Conservation (phyloP, 2,329 filamentous ascomycete species). For the Coniella vitis region DNA sequence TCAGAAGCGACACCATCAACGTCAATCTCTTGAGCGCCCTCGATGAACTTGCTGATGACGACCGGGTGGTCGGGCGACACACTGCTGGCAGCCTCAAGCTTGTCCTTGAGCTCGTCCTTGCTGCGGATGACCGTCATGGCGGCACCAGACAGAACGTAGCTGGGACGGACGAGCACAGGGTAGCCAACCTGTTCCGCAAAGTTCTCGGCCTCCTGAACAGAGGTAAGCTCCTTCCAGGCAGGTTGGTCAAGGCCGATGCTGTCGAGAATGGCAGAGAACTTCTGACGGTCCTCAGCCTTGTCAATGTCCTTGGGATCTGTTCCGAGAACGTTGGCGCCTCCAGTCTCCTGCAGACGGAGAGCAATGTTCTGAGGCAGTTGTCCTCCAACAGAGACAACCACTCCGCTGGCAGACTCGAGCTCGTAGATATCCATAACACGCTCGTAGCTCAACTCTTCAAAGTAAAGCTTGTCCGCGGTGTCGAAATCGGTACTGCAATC, state of each 20-base stretch:
- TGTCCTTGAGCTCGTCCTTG: conserved; percentile 85
- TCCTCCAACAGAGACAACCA: conserved; percentile 92
- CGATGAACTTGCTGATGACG: conserved; percentile 97
- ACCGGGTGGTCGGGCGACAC: conserved; percentile 97
- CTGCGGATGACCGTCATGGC: conserved; percentile 96
- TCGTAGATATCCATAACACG: conserved; percentile 99
- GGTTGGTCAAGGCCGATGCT: conserved; percentile 96
- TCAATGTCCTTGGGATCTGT: conserved; percentile 93
- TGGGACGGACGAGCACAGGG: conserved; percentile 89
- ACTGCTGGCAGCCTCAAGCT: conserved; percentile 80
- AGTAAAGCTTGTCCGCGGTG: conserved; percentile 85
- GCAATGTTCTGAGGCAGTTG: conserved; percentile 98
- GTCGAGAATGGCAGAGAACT: conserved; percentile 96
- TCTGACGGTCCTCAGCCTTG: conserved; percentile 95
- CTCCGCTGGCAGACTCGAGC: conserved; percentile 74
- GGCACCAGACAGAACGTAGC: conserved; percentile 92
- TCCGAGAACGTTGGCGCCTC: conserved; percentile 83
- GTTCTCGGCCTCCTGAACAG: conserved; percentile 75
- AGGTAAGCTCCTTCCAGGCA: conserved; percentile 95
- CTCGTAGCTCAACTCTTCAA: conserved; percentile 94
- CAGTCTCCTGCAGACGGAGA: conserved; percentile 83
- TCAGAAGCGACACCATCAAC: conserved; percentile 86
- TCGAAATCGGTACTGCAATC: conserved; percentile 68
- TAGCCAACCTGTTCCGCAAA: conserved; percentile 85
- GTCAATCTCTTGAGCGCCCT: conserved; percentile 93